Evolutionary conservation across 192 early-diverging fungal genomes (phyloP).

Genomic region (Coemansia aciculifera): DNA sequence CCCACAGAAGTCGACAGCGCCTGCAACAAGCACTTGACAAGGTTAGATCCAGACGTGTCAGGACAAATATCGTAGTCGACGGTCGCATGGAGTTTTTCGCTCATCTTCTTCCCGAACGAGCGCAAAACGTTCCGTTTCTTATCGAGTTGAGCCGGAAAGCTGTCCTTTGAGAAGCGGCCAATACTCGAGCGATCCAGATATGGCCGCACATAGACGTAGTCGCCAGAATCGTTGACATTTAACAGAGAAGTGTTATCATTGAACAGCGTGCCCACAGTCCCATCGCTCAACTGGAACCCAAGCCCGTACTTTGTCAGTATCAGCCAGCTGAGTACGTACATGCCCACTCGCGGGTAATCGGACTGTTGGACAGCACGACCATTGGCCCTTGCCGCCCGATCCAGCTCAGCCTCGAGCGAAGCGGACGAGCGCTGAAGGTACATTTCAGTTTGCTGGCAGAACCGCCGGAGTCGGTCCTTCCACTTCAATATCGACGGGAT

Average conservation of each 20-base stretch:
- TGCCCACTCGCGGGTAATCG: conserved; percentile 40
- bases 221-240: conserved; percentile 12
- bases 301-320: conserved; percentile 83
- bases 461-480: conserved; percentile 35
- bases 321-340: conserved; percentile 90
- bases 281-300: conserved; percentile 85
- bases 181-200: conserved; percentile 40
- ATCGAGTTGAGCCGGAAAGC: conserved; percentile 36
- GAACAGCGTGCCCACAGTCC: conserved; percentile 79
- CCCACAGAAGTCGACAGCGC: conserved; percentile 39
- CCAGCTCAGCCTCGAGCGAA: conserved; percentile 25
- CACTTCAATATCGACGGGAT: conserved; percentile 42
- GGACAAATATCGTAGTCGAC: conserved; percentile 36
- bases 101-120: conserved; percentile 34
- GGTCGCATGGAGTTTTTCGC: conserved; percentile 23
- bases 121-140: conserved; percentile 43
- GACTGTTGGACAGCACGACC: neutral
- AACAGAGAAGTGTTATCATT: conserved; percentile 84
- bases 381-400: neutral
- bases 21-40: conserved; percentile 38
- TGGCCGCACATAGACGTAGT: conserved; percentile 45
- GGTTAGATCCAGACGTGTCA: neutral
- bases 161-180: conserved; percentile 30
- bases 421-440: conserved; percentile 28
- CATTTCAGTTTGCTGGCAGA: conserved; percentile 24